Percentiles rank a stretch among this genome's conserved stretches.
phyloP scores from a whole-genome alignment of 1,284 basidiomycete genomes.

The Hemileia vastatrix region DNA sequence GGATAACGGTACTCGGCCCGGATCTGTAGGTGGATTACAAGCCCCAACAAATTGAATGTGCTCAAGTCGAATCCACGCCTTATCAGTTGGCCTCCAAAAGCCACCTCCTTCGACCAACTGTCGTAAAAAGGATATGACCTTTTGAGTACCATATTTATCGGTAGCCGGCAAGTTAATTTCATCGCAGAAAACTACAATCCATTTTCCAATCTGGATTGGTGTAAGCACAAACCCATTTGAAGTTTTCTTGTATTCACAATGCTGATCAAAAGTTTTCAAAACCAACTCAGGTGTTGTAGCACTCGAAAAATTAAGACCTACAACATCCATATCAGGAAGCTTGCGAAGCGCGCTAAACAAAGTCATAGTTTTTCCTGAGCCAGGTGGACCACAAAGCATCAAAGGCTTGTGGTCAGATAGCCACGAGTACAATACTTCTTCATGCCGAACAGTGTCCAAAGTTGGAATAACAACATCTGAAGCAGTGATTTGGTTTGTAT shows the following conservation, averaged over 20 bases:
- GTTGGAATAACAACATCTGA: constrained; percentile 97
- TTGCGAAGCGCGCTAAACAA: constrained; percentile 97
- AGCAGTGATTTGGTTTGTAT: constrained; percentile 87
- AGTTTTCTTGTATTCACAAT: constrained; percentile 98
- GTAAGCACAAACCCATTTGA: constrained; percentile 91
- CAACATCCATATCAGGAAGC: constrained; percentile 95
- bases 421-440: constrained; percentile 98
- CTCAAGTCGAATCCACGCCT: constrained; percentile 95
- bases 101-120: constrained; percentile 92
- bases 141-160: constrained; percentile 97
- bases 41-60: constrained; percentile 99
- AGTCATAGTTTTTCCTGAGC: constrained; percentile 99
- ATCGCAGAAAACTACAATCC: constrained; percentile 98
- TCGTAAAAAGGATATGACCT: constrained; percentile 95
- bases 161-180: constrained; percentile 96
- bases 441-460: constrained; percentile 95
- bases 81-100: constrained; percentile 88
- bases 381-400: constrained; percentile 96
- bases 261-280: constrained; percentile 98
- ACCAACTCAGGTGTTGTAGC: constrained; percentile 97
- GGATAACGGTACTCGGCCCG: constrained; percentile 93
- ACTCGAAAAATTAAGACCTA: constrained; percentile 97
- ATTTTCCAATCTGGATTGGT: constrained; percentile 87
- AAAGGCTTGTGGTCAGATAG: constrained; percentile 97
- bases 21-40: constrained; percentile 99